Percentiles rank a stretch among this genome's conserved stretches.
Conservation (phyloP, 2,329 filamentous ascomycete species). For the Bipolaris oryzae region DNA sequence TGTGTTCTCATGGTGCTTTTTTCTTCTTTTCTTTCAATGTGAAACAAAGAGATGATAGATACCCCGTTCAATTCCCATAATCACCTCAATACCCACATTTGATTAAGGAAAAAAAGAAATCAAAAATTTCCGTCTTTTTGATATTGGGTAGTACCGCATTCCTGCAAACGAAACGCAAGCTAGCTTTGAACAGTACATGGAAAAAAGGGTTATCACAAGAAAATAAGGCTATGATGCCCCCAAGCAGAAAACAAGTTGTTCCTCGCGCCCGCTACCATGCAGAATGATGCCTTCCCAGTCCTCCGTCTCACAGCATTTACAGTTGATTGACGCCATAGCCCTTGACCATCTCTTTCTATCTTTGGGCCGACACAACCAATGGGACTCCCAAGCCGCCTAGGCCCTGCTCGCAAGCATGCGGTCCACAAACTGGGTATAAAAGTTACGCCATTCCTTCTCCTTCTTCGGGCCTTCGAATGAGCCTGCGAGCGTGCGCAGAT, state of each 20-base stretch:
- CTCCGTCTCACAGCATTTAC: background rate
- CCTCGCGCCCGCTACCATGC: conserved; percentile 28
- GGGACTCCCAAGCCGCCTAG: conserved; percentile 9
- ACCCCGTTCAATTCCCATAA: no score
- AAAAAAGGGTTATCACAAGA: conserved; percentile 25
- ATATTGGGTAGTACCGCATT: no score
- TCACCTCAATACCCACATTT: no score
- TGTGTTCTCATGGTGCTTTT: no score
- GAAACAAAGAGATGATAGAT: background rate
- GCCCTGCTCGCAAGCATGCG: conserved; percentile 32
- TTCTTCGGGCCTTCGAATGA: conserved; percentile 47
- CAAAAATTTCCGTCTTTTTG: background rate
- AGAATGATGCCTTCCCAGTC: conserved; percentile 16
- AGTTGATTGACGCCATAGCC: conserved; percentile 13
- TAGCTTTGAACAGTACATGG: background rate
- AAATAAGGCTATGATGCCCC: conserved; percentile 19
- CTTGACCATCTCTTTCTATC: conserved; percentile 3
- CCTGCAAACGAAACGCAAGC: background rate
- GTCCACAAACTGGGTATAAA: conserved; percentile 53
- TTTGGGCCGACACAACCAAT: background rate
- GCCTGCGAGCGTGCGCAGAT: conserved; percentile 58
- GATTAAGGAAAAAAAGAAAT: background rate
- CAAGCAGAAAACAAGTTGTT: conserved; percentile 1
- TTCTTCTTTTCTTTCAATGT: no score
- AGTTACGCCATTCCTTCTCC: conserved; percentile 53